Evolutionary conservation across 2,329 filamentous ascomycete genomes (phyloP), one percentile per base, ranked within the genome.

Genomic region (Colletotrichum lini): DNA sequence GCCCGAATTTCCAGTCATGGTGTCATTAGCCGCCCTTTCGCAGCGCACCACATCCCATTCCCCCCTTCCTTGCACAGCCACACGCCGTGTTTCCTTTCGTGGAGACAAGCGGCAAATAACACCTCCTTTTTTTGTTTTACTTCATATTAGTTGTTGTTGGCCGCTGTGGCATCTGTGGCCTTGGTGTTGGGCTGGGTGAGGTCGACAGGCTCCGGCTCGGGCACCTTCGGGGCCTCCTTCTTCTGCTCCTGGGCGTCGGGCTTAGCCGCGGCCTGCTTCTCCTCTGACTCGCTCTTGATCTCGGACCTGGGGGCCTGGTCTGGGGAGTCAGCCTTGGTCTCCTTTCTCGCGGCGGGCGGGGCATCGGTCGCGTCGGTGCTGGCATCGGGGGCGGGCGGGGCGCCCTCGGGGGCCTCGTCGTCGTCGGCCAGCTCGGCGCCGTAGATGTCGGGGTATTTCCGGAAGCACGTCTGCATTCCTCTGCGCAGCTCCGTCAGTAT

Each of bases 381-480:
- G 38, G 76, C 75, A 4, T 76, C 74, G 2, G 76, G 75, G 2
- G 77, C 77, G 35, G 77, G 81, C 45, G 78, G 58, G 73, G 76
- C 10, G 74, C 77, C 74, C 26, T 78, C 79, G 15, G 78, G 79
- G 23, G 79, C 81, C 42, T 82, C 82, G 42, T 92, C 91, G 61
- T 97, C 95, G 58, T 95, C 93, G 44, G 93, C 92, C 21, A 98
- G 86, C 81, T 98, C 96, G 53, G 93, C 89, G 72, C 95, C 95
- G 82, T 99, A 99, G 72, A 98, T 88, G 53, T 98, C 96, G 23
- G 96, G 96, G 82, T 98, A 93, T 80, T 91, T 85, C 76, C 95
- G 90, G 89, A 99, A 99, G 86, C 96, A 99, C 78, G 96, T 92
- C 85, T 98, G 96, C 96, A 99, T 99, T 77, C 88, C 91, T 88